phyloP scores from a whole-genome alignment of 1,284 basidiomycete genomes.

The Phylloboletellus chloephorus region DNA sequence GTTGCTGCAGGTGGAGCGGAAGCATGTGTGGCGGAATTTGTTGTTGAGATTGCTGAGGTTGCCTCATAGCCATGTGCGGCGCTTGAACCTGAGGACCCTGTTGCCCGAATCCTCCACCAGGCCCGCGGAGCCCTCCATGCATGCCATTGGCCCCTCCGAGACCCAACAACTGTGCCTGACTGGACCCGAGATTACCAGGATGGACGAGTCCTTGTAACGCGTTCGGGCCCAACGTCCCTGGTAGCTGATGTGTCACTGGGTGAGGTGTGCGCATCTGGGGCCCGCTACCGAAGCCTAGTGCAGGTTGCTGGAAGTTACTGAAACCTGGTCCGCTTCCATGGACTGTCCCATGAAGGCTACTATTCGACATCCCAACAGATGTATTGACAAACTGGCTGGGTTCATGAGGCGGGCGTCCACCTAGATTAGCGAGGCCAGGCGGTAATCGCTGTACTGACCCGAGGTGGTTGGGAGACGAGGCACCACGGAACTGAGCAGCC shows the following conservation, averaged over 20 bases:
- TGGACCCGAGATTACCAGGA: conserved; percentile 46
- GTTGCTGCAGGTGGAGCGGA: conserved; percentile 59
- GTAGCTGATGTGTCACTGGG: conserved; percentile 46
- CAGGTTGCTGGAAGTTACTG: conserved; percentile 43
- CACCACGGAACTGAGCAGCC: conserved; percentile 61
- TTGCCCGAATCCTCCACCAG: conserved; percentile 45
- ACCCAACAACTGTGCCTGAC: conserved; percentile 41
- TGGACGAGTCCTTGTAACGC: conserved; percentile 43
- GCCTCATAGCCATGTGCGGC: conserved; percentile 38
- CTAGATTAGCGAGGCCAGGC: conserved; percentile 77
- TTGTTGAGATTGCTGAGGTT: conserved; percentile 39
- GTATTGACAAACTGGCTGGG: conserved; percentile 59
- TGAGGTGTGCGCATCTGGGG: conserved; percentile 49
- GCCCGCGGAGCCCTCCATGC: conserved; percentile 38
- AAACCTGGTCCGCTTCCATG: conserved; percentile 49
- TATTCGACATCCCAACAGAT: conserved; percentile 42
- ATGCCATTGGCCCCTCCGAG: conserved; percentile 37
- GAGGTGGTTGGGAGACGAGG: conserved; percentile 56
- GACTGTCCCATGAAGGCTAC: conserved; percentile 41
- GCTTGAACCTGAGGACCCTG: conserved; percentile 45
- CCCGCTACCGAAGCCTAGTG: conserved; percentile 42
- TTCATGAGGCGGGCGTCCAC: conserved; percentile 73
- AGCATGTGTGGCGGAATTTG: conserved; percentile 52
- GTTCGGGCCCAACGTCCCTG: conserved; percentile 40
- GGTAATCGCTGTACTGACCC: conserved; percentile 58